phyloP scores from a whole-genome alignment of 164 flowering plant species.

The Annona squamosa region DNA sequence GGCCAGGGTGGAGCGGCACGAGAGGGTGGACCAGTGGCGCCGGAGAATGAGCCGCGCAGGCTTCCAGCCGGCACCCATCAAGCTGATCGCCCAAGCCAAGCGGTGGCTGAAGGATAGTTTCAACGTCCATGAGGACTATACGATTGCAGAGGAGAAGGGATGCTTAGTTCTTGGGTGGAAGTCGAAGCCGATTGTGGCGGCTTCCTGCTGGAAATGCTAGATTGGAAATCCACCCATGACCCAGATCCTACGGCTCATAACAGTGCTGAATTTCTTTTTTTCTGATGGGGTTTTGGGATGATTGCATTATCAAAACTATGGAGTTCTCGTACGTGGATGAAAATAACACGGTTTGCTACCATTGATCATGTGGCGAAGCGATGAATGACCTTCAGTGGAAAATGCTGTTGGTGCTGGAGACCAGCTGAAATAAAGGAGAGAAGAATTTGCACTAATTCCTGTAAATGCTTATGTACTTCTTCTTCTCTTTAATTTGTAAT shows the following conservation, averaged over 20 bases:
- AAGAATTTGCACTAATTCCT: too few species aligned
- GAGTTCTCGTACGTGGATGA: too few species aligned
- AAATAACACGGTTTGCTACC: too few species aligned
- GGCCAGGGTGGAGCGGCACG: slow-evolving; percentile 51
- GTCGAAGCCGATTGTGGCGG: slow-evolving; percentile 51
- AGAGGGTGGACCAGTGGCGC: slow-evolving; percentile 56
- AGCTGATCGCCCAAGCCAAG: slow-evolving; percentile 42
- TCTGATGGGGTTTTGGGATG: neutral
- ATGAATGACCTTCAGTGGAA: too few species aligned
- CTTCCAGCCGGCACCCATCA: slow-evolving; percentile 52
- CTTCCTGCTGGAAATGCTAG: slow-evolving; percentile 63
- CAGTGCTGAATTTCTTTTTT: neutral
- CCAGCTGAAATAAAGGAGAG: too few species aligned
- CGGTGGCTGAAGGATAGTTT: slow-evolving; percentile 34
- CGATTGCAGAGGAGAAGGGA: slow-evolving; percentile 57
- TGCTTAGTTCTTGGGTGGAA: slow-evolving; percentile 64
- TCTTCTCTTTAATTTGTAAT: too few species aligned
- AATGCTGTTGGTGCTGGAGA: too few species aligned
- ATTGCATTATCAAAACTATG: neutral
- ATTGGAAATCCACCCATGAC: neutral
- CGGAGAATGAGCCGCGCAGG: slow-evolving; percentile 63
- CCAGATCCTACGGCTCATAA: neutral
- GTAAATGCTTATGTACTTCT: too few species aligned
- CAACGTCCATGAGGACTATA: slow-evolving; percentile 44
- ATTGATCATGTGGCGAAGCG: too few species aligned